These are phyloP conservation scores for Knoxia roxburghii DNA, from an alignment of 257 asterid species.

Conservation along the genomic window DNA sequence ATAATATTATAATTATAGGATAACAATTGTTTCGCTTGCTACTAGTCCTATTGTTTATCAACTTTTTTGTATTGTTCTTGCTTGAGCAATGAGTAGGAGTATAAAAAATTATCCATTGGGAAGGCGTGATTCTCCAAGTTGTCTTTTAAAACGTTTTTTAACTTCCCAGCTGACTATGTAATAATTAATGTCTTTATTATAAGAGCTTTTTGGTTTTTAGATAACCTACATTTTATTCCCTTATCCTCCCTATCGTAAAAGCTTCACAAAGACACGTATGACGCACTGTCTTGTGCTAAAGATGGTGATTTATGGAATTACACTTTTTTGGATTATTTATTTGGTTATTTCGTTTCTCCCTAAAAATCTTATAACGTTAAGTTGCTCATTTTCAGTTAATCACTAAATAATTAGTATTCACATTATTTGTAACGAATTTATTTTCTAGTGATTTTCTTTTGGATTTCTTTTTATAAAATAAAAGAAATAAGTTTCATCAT, in stretches of 20 bases:
- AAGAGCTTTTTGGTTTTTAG: not conserved
- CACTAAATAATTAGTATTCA: no score
- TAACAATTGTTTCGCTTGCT: no score
- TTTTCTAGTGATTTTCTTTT: no score
- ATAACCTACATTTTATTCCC: not conserved
- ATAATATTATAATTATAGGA: no score
- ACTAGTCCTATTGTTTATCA: no score
- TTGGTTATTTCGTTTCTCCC: not conserved
- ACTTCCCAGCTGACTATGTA: not conserved
- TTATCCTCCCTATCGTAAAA: not conserved
- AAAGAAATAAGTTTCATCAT: no score
- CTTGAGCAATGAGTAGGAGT: no score
- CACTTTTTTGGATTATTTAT: not conserved
- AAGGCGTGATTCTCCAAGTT: constrained; percentile 1
- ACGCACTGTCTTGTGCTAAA: not conserved
- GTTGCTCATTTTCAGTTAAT: not conserved
- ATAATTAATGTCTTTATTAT: no score
- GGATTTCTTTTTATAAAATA: no score
- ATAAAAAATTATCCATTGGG: not conserved
- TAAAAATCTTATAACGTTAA: no score
- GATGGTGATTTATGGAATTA: not conserved
- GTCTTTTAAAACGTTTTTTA: not conserved
- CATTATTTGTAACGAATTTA: no score
- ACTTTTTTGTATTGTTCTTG: no score
- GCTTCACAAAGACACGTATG: constrained; percentile 2